Evolutionary conservation across 371 early-diverging fungal species (phyloP).

Genomic region (Coemansia sp.): DNA sequence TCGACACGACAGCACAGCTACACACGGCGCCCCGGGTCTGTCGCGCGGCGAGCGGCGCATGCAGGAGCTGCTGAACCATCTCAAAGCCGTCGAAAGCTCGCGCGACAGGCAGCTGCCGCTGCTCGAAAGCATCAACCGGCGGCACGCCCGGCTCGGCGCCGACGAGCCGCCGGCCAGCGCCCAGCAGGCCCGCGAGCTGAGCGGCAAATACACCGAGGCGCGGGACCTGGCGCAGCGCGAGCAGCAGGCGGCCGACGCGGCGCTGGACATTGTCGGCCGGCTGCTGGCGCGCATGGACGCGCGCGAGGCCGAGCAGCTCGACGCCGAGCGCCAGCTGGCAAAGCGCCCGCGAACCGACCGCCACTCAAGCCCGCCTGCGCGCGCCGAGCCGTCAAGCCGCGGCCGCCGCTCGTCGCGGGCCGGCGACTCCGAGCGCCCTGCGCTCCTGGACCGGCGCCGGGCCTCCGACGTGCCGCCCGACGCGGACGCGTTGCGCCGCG

Average conservation of each 20-base stretch:
- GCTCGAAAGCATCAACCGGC: constrained; percentile 2
- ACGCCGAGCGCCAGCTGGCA: not conserved
- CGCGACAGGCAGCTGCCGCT: constrained; percentile 5
- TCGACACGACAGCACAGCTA: not conserved
- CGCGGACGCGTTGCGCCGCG: not conserved
- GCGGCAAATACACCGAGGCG: not conserved
- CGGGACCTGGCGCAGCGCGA: constrained; percentile 8
- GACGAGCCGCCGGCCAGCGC: not conserved
- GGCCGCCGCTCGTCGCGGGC: not conserved
- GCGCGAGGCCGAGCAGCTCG: not conserved
- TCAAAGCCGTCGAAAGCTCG: constrained; percentile 3
- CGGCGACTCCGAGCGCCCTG: not conserved
- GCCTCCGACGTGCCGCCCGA: not conserved
- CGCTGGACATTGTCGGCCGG: constrained; percentile 8
- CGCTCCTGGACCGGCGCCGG: not conserved
- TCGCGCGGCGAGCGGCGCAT: constrained; percentile 2
- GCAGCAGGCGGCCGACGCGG: constrained; percentile 10
- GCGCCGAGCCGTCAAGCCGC: not conserved
- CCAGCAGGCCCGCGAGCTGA: not conserved
- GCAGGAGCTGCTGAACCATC: constrained; percentile 1
- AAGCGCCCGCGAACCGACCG: constrained; percentile 3
- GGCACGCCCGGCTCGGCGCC: not conserved
- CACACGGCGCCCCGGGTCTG: not conserved
- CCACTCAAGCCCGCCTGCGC: not conserved
- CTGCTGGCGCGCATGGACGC: constrained; percentile 3